Base-by-base conservation (phyloP, 108 stramenopile species). In the Fragilariopsis cylindrus region DNA sequence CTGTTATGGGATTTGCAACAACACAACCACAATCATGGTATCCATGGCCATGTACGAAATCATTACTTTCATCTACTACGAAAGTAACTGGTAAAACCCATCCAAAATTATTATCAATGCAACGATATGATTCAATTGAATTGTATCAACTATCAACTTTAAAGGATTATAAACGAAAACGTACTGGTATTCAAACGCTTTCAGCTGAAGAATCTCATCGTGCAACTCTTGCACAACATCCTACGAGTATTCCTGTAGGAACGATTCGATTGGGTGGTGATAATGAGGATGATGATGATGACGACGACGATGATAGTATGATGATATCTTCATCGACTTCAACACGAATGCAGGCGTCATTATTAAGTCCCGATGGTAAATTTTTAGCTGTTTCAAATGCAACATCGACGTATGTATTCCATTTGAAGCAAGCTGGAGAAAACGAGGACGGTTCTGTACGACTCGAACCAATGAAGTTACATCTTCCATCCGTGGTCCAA, bases 21-120 rank as follows among this genome's bases (percentile, higher is more conserved):
- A 71, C 69, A 21, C 81, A 92, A 8, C 90, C 95, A 15, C 85
- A 83, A 54, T 84, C 85, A 42, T 78, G 83, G 77, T 93, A 87
- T 71, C 89, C 91, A 39, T 93, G 89, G 90, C 88, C 92, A 13
- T 62, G 81, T n/a, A 60, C 49, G 21, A 68, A 72, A 19, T 84
- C 88, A 3, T 84, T 90, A 9, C 71, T 92, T 41, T 75, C 82
- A 5, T 48, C 87, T 5, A 79, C 88, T 44, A 75, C 76, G 15
- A 65, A 79, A 40, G 19, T 5, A 40, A 6, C 3, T 13, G 9
- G 13, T 1, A 49, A 47, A 39, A 30, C 9, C 60, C 15, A 39
- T 39, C 42, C 71, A 46, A 81, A 88, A 13, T 57, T 93, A 6
- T 48, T 95, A 13, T 71, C 83, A 13, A 82, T 93, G 58, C 85